Conservation (phyloP, 1,284 basidiomycete species). For the Sparassis latifolia region DNA sequence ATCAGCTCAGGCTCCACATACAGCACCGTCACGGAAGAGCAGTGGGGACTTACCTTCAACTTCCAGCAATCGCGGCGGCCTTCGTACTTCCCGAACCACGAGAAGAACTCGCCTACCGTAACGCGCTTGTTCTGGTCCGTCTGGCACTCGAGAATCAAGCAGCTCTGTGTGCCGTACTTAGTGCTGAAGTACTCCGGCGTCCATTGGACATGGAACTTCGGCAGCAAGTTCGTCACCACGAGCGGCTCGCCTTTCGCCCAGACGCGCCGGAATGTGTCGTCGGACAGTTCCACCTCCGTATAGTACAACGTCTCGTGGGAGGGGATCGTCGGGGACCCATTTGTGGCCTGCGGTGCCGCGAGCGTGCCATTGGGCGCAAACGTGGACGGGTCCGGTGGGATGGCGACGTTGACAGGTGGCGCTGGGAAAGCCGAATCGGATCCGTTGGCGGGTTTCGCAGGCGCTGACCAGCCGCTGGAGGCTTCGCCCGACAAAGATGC, state of each 20-base stretch:
- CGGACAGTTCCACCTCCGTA: slow-evolving; percentile 45
- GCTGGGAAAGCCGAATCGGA: slow-evolving; percentile 7
- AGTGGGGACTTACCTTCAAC: slow-evolving; percentile 55
- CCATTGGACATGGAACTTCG: slow-evolving; percentile 69
- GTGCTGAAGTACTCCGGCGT: slow-evolving; percentile 75
- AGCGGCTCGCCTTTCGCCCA: slow-evolving; percentile 75
- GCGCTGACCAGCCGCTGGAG: not conserved
- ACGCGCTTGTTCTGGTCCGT: slow-evolving; percentile 55
- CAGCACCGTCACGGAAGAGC: not conserved
- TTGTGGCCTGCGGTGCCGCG: slow-evolving; percentile 13
- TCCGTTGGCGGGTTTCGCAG: not conserved
- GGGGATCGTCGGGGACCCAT: slow-evolving; percentile 25
- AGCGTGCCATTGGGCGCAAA: slow-evolving; percentile 4
- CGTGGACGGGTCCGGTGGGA: slow-evolving; percentile 13
- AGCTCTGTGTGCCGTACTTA: slow-evolving; percentile 61
- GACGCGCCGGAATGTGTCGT: slow-evolving; percentile 56
- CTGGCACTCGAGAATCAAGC: slow-evolving; percentile 78
- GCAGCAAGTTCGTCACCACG: slow-evolving; percentile 60
- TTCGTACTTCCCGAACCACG: slow-evolving; percentile 65
- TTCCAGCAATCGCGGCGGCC: slow-evolving; percentile 62
- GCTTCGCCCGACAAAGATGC: not conserved
- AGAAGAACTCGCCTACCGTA: slow-evolving; percentile 77
- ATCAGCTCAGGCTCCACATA: slow-evolving; percentile 5
- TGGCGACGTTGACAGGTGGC: slow-evolving; percentile 17
- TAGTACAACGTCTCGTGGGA: slow-evolving; percentile 41